Evolutionary conservation across 371 early-diverging fungal species (phyloP).

Genomic region (Mucor lusitanicus): DNA sequence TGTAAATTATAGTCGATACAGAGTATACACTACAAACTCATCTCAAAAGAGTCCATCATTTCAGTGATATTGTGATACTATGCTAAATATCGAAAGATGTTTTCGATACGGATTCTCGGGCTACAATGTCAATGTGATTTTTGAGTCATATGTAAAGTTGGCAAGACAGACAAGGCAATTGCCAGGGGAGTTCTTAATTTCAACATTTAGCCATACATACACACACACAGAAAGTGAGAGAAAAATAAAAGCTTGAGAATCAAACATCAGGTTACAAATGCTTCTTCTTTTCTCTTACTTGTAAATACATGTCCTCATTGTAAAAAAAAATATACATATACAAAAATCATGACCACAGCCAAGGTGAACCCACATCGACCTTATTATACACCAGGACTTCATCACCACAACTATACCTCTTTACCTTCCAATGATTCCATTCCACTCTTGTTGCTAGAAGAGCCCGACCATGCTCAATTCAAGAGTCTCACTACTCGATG

Average conservation of each 20-base stretch:
- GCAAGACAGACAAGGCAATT: neutral
- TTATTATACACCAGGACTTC: constrained; percentile 50
- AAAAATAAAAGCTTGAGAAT: neutral
- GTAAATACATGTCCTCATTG: neutral
- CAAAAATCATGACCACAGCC: constrained; percentile 17
- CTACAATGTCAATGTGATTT: neutral
- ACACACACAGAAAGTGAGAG: neutral
- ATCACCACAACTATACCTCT: constrained; percentile 47
- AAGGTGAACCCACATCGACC: constrained; percentile 44
- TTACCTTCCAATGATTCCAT: constrained; percentile 39
- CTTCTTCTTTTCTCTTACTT: neutral
- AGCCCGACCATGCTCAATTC: constrained; percentile 16
- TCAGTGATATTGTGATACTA: neutral
- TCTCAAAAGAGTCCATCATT: too few relatives aligned
- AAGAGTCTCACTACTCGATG: constrained; percentile 51
- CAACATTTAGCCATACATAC: neutral
- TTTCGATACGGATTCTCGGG: neutral
- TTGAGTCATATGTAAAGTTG: neutral
- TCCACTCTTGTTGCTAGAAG: constrained; percentile 22
- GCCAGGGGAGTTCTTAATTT: neutral
- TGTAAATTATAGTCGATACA: neutral
- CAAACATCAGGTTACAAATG: neutral
- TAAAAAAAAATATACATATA: neutral
- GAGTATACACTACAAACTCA: too few relatives aligned
- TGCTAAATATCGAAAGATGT: neutral